Conservation (phyloP, 2,329 filamentous ascomycete species). For the Alternaria atra region DNA sequence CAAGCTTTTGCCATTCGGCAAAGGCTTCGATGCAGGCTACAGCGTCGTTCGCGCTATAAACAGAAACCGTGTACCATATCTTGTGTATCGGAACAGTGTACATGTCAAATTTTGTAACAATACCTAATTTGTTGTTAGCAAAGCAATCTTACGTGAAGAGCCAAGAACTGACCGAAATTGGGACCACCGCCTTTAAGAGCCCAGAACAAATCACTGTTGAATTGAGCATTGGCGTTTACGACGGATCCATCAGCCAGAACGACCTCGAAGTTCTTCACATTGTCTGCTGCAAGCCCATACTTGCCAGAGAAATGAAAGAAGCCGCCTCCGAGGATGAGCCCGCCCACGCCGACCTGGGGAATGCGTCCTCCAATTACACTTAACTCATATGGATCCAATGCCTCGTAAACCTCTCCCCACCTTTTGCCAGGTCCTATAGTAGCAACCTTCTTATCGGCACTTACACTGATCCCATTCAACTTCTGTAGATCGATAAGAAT, state of each 20-base stretch:
- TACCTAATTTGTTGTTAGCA: not conserved
- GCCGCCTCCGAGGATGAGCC: not conserved
- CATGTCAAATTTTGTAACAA: not conserved
- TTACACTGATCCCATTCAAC: not conserved
- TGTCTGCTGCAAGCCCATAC: slow-evolving; percentile 8
- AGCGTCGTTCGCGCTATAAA: not conserved
- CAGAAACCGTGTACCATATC: not conserved
- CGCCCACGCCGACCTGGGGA: not conserved
- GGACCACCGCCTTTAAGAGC: not conserved
- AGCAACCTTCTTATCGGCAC: not conserved
- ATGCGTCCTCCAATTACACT: not conserved
- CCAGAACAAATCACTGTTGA: not conserved
- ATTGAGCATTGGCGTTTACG: not conserved
- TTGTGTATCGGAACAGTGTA: not conserved
- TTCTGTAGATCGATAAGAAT: not conserved
- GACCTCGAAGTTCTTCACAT: slow-evolving; percentile 10
- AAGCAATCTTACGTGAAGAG: not conserved
- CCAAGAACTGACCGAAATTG: not conserved
- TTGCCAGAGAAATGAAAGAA: slow-evolving; percentile 1
- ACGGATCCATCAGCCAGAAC: slow-evolving; percentile 7
- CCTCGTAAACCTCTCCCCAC: not conserved
- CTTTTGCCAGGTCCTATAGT: not conserved
- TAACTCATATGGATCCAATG: not conserved
- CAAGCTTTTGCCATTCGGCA: not conserved
- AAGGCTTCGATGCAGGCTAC: not conserved